Percentiles rank a stretch among this genome's conserved stretches.
These are phyloP conservation scores for Debaryomycetaceae sp. DNA, from an alignment of 1,139 yeast genomes.

Conservation along the genomic window DNA sequence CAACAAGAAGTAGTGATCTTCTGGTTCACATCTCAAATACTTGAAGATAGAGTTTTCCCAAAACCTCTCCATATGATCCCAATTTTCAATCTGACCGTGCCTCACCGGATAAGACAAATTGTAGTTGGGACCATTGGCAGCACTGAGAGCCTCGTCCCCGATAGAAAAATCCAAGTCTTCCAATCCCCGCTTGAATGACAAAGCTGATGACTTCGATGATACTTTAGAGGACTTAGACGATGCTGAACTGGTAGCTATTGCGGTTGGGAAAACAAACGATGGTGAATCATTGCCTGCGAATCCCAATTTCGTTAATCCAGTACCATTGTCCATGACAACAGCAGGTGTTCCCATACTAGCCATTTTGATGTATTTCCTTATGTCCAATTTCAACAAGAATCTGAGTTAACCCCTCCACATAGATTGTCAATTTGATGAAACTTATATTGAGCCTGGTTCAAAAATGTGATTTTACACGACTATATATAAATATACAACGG, in stretches of 20 bases:
- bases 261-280: slow-evolving; percentile 95
- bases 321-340: slow-evolving; percentile 97
- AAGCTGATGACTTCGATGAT: slow-evolving; percentile 41
- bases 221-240: slow-evolving; percentile 30
- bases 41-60: slow-evolving; percentile 98
- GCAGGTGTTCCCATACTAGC: slow-evolving; percentile 79
- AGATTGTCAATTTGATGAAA: not conserved
- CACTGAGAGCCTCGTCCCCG: slow-evolving; percentile 91
- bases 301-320: slow-evolving; percentile 95
- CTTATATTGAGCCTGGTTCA: not conserved
- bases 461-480: not conserved
- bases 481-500: not conserved
- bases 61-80: slow-evolving; percentile 99
- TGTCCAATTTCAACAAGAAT: not conserved
- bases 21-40: slow-evolving; percentile 96
- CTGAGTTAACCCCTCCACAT: not conserved
- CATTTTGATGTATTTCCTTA: slow-evolving; percentile 27
- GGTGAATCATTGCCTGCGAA: slow-evolving; percentile 99
- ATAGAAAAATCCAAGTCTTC: slow-evolving; percentile 93
- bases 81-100: slow-evolving; percentile 97
- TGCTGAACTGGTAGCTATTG: slow-evolving; percentile 76
- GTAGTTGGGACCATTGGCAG: slow-evolving; percentile 87
- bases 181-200: slow-evolving; percentile 79
- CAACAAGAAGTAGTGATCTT: slow-evolving; percentile 89
- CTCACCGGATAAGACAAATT: slow-evolving; percentile 88